Base-by-base conservation (phyloP, 805 yeast species). In the Isabelozyma rhagii region DNA sequence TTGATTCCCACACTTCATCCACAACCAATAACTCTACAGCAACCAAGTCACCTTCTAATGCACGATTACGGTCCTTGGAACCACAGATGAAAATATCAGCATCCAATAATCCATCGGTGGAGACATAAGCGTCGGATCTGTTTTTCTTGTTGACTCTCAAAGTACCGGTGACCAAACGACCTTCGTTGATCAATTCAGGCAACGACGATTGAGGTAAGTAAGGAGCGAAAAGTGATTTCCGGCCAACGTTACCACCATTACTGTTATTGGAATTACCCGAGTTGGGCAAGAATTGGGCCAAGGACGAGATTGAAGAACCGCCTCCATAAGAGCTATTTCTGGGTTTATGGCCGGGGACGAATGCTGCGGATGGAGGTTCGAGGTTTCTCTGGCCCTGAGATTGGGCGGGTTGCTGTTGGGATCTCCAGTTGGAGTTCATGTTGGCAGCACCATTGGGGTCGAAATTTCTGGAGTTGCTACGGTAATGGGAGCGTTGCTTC, bases 1-100 rank as follows among this genome's bases (percentile, higher is more conserved):
- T 94, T 21, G 96, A 86, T 31, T 83, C 90, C 99, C 99, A 94
- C 31, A 94, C 99, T 63, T 94, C 99, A 67, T 94, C 97, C 39
- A 94, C 99, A 18, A 88, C 89, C 50, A 94, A 79, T 54, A 94
- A 78, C 67, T 94, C 99, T 18, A 94, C 92, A 0, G 99, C 99
- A 39, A 94, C 99, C 46, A 90, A 73, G 66, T 94, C 99, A 50
- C 97, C 97, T 69, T 94, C 99, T 48, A 94, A 74, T 2, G 99
- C 98, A 66, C 99, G 84, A 69, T 94, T 94, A 67, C 99, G 87
- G 69, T 94, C 99, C 67, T 94, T 94, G 9, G 98, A 92, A 9
- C 99, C 99, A 74, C 98, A 94, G 56, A 94, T 94, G 63, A 91
- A 94, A 53, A 94, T 90, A 68, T 94, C 99, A 0, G 99, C 96